These are phyloP conservation scores for Suillus subaureus DNA, from an alignment of 768 basidiomycete genomes.

Conservation along the genomic window DNA sequence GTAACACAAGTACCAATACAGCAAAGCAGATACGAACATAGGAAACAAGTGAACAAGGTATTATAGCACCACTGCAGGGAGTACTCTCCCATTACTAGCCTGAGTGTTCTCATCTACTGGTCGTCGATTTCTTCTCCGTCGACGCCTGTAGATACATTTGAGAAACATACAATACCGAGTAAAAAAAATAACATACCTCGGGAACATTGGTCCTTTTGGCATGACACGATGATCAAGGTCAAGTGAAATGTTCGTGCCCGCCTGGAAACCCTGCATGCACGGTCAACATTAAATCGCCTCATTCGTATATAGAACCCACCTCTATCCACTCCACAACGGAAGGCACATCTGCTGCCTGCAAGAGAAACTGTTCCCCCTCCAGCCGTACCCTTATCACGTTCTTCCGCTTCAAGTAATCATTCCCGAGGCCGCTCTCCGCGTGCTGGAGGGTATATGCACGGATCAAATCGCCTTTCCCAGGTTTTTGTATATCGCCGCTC, in stretches of 20 bases:
- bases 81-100: neutral
- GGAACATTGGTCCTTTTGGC: conserved; percentile 88
- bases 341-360: conserved; percentile 84
- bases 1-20: neutral
- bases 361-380: conserved; percentile 95
- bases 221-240: conserved; percentile 91
- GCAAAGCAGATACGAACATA: neutral
- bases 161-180: neutral
- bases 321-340: conserved; percentile 96
- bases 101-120: conserved; percentile 14
- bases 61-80: neutral
- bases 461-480: conserved; percentile 56
- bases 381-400: conserved; percentile 91
- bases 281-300: conserved; percentile 8
- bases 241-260: conserved; percentile 87
- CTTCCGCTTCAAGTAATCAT: conserved; percentile 91
- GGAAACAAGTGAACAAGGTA: neutral
- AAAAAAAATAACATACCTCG: conserved; percentile 52
- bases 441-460: conserved; percentile 80
- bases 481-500: conserved; percentile 38
- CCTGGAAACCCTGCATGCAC: conserved; percentile 74
- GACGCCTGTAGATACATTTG: conserved; percentile 20
- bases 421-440: conserved; percentile 93
- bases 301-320: conserved; percentile 42
- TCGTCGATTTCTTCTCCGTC: conserved; percentile 32